phyloP scores from a whole-genome alignment of 805 yeast genomes.

The Pichia nanzhaoensis region DNA sequence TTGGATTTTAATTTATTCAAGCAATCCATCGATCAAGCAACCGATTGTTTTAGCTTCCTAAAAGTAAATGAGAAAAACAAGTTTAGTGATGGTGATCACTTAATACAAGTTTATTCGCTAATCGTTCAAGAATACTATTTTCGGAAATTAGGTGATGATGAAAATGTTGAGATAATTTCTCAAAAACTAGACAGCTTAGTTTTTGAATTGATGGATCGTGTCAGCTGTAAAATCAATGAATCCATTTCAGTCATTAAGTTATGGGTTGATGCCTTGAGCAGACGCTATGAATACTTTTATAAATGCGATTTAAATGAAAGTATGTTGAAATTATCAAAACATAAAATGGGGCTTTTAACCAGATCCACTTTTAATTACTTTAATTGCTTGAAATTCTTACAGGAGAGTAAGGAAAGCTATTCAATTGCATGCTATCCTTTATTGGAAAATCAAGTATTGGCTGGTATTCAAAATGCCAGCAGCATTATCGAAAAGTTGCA shows the following conservation, averaged over 20 bases:
- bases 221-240: background rate
- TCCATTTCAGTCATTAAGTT: conserved; percentile 1
- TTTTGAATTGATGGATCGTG: background rate
- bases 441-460: conserved; percentile 41
- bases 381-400: background rate
- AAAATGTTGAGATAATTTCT: background rate
- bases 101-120: background rate
- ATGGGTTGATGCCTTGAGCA: conserved; percentile 1
- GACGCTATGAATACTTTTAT: conserved; percentile 6
- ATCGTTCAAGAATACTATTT: conserved; percentile 5
- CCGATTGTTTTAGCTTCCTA: conserved; percentile 9
- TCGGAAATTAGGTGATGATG: background rate
- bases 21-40: conserved; percentile 13
- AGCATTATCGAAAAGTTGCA: conserved; percentile 28
- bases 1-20: conserved; percentile 22
- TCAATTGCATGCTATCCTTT: conserved; percentile 40
- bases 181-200: conserved; percentile 11
- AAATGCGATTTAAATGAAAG: background rate
- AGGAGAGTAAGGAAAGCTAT: background rate
- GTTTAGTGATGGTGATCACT: background rate
- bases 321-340: too few species aligned
- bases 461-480: conserved; percentile 35
- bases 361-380: background rate
- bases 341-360: too few species aligned
- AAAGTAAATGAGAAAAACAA: background rate